phyloP scores from a whole-genome alignment of 495 filamentous ascomycete species.

The Tuber magnatum region DNA sequence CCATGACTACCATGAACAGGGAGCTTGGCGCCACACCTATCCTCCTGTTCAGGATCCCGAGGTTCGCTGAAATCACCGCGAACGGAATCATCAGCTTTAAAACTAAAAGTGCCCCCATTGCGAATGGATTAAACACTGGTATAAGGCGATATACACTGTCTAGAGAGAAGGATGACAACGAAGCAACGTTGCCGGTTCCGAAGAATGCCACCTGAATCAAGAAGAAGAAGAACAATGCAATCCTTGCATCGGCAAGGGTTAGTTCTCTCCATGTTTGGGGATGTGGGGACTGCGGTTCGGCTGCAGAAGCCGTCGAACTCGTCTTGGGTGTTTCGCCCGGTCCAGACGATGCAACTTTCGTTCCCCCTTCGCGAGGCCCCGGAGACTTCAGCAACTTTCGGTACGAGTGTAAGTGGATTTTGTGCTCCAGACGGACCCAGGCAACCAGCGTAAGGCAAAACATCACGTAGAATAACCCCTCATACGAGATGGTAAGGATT shows the following conservation, averaged over 20 bases:
- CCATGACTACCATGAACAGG: slow-evolving; percentile 92
- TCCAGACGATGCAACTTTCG: slow-evolving; percentile 23
- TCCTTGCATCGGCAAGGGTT: slow-evolving; percentile 70
- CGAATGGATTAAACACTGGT: slow-evolving; percentile 89
- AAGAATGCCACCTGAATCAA: slow-evolving; percentile 95
- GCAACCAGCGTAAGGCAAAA: slow-evolving; percentile 76
- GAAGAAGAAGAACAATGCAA: slow-evolving; percentile 89
- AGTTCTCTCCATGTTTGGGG: slow-evolving; percentile 60
- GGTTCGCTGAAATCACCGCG: slow-evolving; percentile 81
- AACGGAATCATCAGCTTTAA: slow-evolving; percentile 93
- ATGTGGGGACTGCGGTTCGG: slow-evolving; percentile 39
- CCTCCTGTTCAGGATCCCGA: slow-evolving; percentile 84
- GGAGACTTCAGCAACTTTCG: slow-evolving; percentile 30
- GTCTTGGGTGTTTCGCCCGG: slow-evolving; percentile 35
- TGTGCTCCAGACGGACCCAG: slow-evolving; percentile 88
- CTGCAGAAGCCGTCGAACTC: slow-evolving; percentile 31
- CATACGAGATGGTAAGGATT: slow-evolving; percentile 94
- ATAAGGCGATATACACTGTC: slow-evolving; percentile 87
- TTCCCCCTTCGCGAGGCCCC: slow-evolving; percentile 30
- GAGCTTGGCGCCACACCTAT: slow-evolving; percentile 72
- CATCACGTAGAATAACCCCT: slow-evolving; percentile 90
- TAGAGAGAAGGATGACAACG: slow-evolving; percentile 86
- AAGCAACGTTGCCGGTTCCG: slow-evolving; percentile 93
- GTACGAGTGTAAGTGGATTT: slow-evolving; percentile 51
- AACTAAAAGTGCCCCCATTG: slow-evolving; percentile 77